Evolutionary conservation across 2,329 filamentous ascomycete species (phyloP).

Genomic region (Aspergillus sp.): DNA sequence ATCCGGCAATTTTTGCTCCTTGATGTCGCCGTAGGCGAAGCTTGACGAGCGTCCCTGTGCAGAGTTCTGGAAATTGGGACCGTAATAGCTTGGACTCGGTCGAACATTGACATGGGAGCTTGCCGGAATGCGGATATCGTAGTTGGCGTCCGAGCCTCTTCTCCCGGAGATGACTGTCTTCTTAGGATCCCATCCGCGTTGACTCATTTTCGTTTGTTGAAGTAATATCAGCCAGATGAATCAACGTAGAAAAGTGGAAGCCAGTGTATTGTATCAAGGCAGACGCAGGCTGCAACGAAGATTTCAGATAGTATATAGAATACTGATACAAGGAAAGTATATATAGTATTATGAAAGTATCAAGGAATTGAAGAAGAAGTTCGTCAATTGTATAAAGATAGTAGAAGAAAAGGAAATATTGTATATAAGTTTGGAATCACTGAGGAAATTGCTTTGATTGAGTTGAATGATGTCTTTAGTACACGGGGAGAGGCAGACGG

Average conservation of each 20-base stretch:
- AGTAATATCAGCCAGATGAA: background rate
- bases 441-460: too few relatives aligned
- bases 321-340: too few relatives aligned
- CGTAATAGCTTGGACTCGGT: constrained; percentile 7
- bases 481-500: too few relatives aligned
- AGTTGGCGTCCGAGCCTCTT: background rate
- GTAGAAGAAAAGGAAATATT: too few relatives aligned
- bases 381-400: too few relatives aligned
- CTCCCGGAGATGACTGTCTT: background rate
- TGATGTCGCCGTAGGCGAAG: background rate
- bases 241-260: background rate
- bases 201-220: background rate
- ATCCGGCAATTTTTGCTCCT: background rate
- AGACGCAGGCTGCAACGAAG: background rate
- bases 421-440: too few relatives aligned
- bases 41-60: background rate
- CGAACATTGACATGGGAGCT: background rate
- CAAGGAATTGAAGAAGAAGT: too few relatives aligned
- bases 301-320: too few relatives aligned
- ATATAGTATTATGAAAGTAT: too few relatives aligned
- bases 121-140: background rate
- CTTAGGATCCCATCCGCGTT: background rate
- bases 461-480: too few relatives aligned
- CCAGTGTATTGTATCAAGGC: background rate
- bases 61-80: background rate